Percentiles rank a stretch among this genome's conserved stretches.
Evolutionary conservation across 1,284 basidiomycete species (phyloP).

Genomic region (Termitomyces sp.): DNA sequence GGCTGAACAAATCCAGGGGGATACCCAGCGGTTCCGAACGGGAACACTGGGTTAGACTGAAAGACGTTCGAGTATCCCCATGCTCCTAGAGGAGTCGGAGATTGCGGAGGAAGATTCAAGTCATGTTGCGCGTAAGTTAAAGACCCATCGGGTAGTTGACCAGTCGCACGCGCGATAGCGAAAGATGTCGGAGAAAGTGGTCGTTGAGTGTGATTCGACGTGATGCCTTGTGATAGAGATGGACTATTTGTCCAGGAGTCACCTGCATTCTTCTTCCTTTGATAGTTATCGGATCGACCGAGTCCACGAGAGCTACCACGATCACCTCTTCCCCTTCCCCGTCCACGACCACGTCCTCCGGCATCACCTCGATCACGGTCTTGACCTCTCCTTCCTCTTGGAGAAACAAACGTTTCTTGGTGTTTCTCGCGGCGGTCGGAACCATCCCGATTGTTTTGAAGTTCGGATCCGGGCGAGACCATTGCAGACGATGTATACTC

Average conservation of each 20-base stretch:
- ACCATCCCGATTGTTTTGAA: not conserved
- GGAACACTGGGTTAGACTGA: slow-evolving; percentile 17
- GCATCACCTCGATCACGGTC: slow-evolving; percentile 25
- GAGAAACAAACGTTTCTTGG: slow-evolving; percentile 13
- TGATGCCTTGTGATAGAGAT: not conserved
- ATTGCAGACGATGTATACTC: slow-evolving; percentile 23
- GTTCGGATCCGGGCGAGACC: slow-evolving; percentile 13
- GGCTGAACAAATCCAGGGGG: slow-evolving; percentile 57
- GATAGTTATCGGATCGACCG: slow-evolving; percentile 18
- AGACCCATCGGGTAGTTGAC: slow-evolving; percentile 33
- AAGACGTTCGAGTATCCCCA: slow-evolving; percentile 21
- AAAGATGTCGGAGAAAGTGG: slow-evolving; percentile 42
- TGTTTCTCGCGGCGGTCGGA: slow-evolving; percentile 1
- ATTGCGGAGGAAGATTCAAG: not conserved
- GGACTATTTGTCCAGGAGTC: slow-evolving; percentile 9
- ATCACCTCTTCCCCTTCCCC: slow-evolving; percentile 23
- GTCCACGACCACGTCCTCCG: slow-evolving; percentile 23
- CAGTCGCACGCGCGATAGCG: slow-evolving; percentile 43
- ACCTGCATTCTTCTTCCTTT: slow-evolving; percentile 1
- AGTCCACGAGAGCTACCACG: slow-evolving; percentile 19
- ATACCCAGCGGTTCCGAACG: slow-evolving; percentile 23
- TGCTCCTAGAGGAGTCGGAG: not conserved
- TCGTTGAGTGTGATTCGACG: slow-evolving; percentile 25
- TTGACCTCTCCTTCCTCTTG: slow-evolving; percentile 24
- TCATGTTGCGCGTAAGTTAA: slow-evolving; percentile 12